Evolutionary conservation across 495 filamentous ascomycete genomes (phyloP).

Genomic region (Tuber aestivum): DNA sequence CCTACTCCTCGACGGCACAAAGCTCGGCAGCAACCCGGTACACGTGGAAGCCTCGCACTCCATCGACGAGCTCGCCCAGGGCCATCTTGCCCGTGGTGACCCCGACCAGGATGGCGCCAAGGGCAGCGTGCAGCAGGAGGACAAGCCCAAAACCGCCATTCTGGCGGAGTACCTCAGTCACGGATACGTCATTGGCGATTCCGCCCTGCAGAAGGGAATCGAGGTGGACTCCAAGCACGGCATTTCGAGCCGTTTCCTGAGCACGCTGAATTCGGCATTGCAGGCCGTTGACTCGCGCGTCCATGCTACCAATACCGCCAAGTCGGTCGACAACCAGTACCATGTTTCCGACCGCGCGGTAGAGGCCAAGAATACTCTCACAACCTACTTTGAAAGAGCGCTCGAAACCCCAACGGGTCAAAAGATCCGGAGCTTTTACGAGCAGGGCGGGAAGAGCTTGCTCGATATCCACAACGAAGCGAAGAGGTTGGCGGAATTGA

Average conservation of each 20-base stretch:
- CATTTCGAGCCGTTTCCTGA: constrained; percentile 68
- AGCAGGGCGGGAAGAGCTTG: constrained; percentile 71
- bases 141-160: constrained; percentile 89
- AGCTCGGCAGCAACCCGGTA: constrained; percentile 75
- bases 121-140: constrained; percentile 77
- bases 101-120: constrained; percentile 49
- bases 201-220: constrained; percentile 76
- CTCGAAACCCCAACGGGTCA: constrained; percentile 75
- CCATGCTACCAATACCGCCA: constrained; percentile 47
- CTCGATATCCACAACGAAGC: constrained; percentile 90
- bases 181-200: constrained; percentile 81
- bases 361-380: constrained; percentile 49
- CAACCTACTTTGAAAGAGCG: constrained; percentile 88
- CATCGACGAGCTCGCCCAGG: constrained; percentile 59
- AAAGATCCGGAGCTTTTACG: constrained; percentile 80
- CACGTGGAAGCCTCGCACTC: constrained; percentile 63
- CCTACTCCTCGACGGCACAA: constrained; percentile 90
- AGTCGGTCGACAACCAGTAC: constrained; percentile 47
- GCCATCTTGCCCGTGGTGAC: constrained; percentile 46
- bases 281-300: constrained; percentile 71
- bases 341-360: constrained; percentile 47
- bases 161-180: constrained; percentile 92
- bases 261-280: constrained; percentile 60
- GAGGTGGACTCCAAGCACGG: constrained; percentile 86
- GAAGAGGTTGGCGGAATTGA: constrained; percentile 74